Base-by-base conservation (phyloP, 2,329 filamentous ascomycete genomes). In the Sphaceloma murrayae region DNA sequence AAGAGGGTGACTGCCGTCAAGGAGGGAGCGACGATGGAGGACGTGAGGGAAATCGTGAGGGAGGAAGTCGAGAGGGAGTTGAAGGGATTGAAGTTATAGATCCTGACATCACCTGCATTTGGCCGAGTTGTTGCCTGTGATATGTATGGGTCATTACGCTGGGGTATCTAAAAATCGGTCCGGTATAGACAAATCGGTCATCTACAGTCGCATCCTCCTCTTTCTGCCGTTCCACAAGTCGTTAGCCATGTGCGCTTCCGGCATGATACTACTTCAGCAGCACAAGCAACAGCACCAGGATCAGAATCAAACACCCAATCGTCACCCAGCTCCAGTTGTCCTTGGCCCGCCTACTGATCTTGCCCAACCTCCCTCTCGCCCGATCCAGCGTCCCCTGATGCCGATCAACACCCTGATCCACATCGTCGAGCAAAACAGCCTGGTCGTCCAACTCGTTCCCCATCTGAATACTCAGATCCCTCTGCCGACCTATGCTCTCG, bases 371-470 rank as follows among this genome's bases (percentile, higher is more conserved):
- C 52, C 74, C 75, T 54, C 78, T 74, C 22, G 89, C 91, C 7
- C 85, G 72, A 52, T 87, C 77, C 42, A 98, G 69, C 39, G 84
- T 78, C 18, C 69, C 70, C 60, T 82, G 75, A 65, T 96, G 88
- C 47, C 88, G 70, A 60, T 94, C 87, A 5, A 88, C 83, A 14
- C 81, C 74, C 33, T 75, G 74, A 58, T 96, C 91, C 33, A 93
- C 78, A 56, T 94, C 89, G 60, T 95, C 89, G 21, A 98, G 70
- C 70, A 98, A 71, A 54, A 82, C 73, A 27, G 93, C 83, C 57
- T 98, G 91, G 53, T 79, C 82, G 55, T 96, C 91, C 26, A 98
- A 72, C 70, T 98, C 91, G 61, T 95, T 85, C 21, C 91, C 89
- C 56, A 98, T 96, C 67, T 91, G 85, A 68, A 95, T 93, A 59